A percentile compares a stretch with the other conserved stretches of the same genome.
Evolutionary conservation across 306 rosid genomes (phyloP).

Genomic region (Datisca glomerata): DNA sequence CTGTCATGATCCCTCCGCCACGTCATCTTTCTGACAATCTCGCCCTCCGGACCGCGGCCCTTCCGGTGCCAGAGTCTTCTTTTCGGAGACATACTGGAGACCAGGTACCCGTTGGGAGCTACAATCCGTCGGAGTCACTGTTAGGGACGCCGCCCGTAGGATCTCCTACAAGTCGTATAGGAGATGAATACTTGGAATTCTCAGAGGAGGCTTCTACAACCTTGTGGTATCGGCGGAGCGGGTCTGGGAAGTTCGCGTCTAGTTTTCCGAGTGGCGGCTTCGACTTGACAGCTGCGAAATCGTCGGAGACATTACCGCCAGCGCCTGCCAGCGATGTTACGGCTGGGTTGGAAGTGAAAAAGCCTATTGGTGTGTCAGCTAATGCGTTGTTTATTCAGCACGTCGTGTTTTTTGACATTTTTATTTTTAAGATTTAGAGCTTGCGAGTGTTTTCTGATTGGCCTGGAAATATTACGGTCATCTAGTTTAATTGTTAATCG

Average conservation of each 20-base stretch:
- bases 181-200: constrained; percentile 2
- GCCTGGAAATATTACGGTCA: no score
- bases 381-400: not conserved
- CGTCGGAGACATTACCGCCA: not conserved
- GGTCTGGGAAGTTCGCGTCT: constrained; percentile 27
- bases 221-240: constrained; percentile 25
- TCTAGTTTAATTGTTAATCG: no score
- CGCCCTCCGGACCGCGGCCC: not conserved
- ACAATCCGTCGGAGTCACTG: constrained; percentile 22
- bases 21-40: constrained; percentile 22
- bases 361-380: constrained; percentile 5
- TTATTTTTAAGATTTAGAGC: no score
- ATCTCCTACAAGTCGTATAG: constrained; percentile 1
- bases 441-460: no score
- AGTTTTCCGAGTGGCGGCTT: constrained; percentile 11
- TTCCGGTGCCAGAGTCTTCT: constrained; percentile 14
- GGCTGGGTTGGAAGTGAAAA: not conserved
- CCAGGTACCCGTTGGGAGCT: constrained; percentile 14
- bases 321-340: not conserved
- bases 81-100: constrained; percentile 17
- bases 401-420: no score
- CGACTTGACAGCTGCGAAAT: constrained; percentile 7
- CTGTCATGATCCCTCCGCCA: constrained; percentile 60
- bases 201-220: constrained; percentile 5
- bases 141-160: not conserved